Base-by-base conservation (phyloP, 2,329 filamentous ascomycete genomes). In the Ceratocystiopsis brevicomis region DNA sequence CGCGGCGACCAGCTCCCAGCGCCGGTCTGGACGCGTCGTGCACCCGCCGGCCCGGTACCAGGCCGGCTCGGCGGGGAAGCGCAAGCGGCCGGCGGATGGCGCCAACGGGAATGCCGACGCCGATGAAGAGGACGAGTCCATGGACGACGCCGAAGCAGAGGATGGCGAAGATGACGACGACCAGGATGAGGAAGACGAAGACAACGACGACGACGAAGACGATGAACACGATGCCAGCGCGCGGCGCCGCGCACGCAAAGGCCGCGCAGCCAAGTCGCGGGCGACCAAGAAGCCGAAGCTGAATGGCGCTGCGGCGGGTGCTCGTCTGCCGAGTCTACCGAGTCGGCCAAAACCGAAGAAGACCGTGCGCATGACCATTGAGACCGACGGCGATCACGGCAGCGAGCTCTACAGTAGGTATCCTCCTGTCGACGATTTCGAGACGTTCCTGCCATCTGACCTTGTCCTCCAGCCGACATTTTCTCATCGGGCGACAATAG, bases 1-100 rank as follows among this genome's bases (percentile, higher is more conserved):
- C 39, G 44, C 40, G 18, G 35, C 43, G 25, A 30, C 25, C 10
- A 9, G 5, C 6, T 30, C 25, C 67, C 69, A 70, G 66, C 76
- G 78, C 59, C 73, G 75, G 51, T 81, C 77, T 35, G 73, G 75
- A 73, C 75, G 75, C 72, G 74, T 76, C 63, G 67, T 73, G 48
- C 71, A 65, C 54, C 65, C 64, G 34, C 73, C 74, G 39, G 58
- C 68, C 54, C 77, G 77, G 57, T 78, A 74, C 59, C 63, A 63
- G 45, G 68, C 71, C 44, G 54, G 62, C 43, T 52, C 60, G 39
- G 61, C 63, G 37, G 55, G 65, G 41, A 78, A 78, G 60, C 69
- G 75, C 57, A 78, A 79, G 60, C 66, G 48, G 70, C 21, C 38
- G 9, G 38, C 36, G 13, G 48, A 44, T 17, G 40, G 63, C 35